phyloP scores from a whole-genome alignment of 345 rosid genomes.

The Melastoma malabathricum region DNA sequence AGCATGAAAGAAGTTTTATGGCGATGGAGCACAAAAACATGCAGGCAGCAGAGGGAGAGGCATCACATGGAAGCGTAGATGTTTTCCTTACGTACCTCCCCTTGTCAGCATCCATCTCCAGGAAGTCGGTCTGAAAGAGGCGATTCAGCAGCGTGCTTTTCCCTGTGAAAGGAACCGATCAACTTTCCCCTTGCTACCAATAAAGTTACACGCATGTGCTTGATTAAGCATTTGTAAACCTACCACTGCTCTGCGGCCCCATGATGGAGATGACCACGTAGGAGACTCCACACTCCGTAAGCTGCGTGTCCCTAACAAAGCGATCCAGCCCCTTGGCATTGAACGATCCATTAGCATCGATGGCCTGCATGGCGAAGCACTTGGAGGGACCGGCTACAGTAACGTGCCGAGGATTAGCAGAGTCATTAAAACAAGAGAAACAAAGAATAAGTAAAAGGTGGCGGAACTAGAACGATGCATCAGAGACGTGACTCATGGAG shows the following conservation, averaged over 20 bases:
- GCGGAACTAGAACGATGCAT: too few species aligned
- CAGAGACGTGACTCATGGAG: too few species aligned
- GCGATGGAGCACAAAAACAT: too few species aligned
- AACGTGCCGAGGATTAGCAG: too few species aligned
- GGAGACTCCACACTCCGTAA: constrained; percentile 81
- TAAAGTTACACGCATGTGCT: neutral
- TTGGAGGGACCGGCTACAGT: too few species aligned
- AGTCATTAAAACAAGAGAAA: too few species aligned
- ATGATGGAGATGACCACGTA: constrained; percentile 89
- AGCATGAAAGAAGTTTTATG: too few species aligned
- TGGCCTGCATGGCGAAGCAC: constrained; percentile 58
- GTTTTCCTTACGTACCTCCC: constrained; percentile 53
- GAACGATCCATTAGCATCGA: constrained; percentile 80
- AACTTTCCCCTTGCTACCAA: too few species aligned
- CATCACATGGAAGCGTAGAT: neutral
- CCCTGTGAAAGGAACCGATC: constrained; percentile 43
- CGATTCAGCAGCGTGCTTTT: constrained; percentile 91
- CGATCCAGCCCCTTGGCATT: constrained; percentile 50
- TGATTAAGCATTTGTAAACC: too few species aligned
- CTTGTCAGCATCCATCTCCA: constrained; percentile 96
- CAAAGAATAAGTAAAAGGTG: too few species aligned
- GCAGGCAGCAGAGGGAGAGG: too few species aligned
- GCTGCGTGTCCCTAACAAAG: constrained; percentile 57
- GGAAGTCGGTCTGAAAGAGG: constrained; percentile 78
- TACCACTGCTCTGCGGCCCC: constrained; percentile 99